These are phyloP conservation scores for Vicia faba DNA, from an alignment of 306 rosid species.

Conservation along the genomic window DNA sequence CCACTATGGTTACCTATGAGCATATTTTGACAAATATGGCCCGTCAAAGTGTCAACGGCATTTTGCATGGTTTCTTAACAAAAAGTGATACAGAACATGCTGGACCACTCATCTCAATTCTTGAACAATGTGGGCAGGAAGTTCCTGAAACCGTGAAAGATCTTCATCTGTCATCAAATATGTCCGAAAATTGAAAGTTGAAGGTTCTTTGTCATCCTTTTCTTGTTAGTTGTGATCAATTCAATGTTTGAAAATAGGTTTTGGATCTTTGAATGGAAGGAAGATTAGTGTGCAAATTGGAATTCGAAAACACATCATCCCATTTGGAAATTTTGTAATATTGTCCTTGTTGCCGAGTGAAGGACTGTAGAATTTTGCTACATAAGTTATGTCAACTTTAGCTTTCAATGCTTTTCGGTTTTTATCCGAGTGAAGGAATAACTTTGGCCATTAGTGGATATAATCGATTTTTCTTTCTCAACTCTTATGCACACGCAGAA, in stretches of 20 bases:
- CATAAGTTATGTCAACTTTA: background rate
- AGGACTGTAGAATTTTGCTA: background rate
- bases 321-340: constrained; percentile 27
- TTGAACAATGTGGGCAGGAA: constrained; percentile 66
- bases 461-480: background rate
- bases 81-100: constrained; percentile 48
- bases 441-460: background rate
- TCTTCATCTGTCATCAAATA: constrained; percentile 42
- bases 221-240: constrained; percentile 1
- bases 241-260: background rate
- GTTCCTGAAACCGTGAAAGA: constrained; percentile 55
- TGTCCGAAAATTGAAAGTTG: constrained; percentile 44
- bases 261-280: constrained; percentile 25
- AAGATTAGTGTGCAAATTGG: constrained; percentile 4
- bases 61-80: constrained; percentile 58
- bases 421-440: background rate
- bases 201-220: constrained; percentile 21
- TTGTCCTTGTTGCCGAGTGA: constrained; percentile 1
- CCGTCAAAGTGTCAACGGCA: constrained; percentile 55
- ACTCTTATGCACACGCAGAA: background rate
- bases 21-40: constrained; percentile 65
- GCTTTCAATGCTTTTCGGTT: background rate
- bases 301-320: constrained; percentile 17
- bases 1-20: constrained; percentile 47
- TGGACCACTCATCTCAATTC: constrained; percentile 50